These are phyloP conservation scores for Acrocalymma vagum DNA, from an alignment of 2,329 filamentous ascomycete genomes.

Conservation along the genomic window DNA sequence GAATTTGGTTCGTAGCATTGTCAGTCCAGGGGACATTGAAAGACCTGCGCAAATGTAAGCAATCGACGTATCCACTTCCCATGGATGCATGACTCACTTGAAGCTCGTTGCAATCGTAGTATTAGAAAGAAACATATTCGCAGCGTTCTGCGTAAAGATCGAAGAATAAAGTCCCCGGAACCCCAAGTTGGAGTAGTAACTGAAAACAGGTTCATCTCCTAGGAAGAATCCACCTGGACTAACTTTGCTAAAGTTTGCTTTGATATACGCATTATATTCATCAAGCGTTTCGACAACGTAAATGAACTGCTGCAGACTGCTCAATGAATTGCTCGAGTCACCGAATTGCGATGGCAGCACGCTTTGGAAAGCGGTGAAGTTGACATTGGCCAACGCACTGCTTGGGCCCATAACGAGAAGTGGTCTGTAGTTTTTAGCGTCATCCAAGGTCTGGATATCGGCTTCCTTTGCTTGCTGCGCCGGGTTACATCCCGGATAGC, in stretches of 20 bases:
- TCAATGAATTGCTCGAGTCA: conserved; percentile 10
- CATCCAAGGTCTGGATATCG: conserved; percentile 13
- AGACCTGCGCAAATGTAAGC: conserved; percentile 9
- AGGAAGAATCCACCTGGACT: conserved; percentile 80
- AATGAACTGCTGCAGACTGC: conserved; percentile 31
- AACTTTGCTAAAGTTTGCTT: conserved; percentile 68
- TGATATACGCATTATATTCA: conserved; percentile 72
- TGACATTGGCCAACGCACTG: conserved; percentile 22
- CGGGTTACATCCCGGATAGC: conserved; percentile 55
- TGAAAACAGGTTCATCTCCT: conserved; percentile 67
- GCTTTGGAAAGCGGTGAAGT: conserved; percentile 16
- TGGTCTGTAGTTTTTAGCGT: conserved; percentile 14
- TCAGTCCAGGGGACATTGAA: conserved; percentile 26
- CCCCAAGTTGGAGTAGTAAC: conserved; percentile 71
- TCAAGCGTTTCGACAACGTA: conserved; percentile 68
- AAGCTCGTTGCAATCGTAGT: conserved; percentile 73
- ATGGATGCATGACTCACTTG: conserved; percentile 9
- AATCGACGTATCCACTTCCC: background rate
- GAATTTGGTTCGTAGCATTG: conserved; percentile 60
- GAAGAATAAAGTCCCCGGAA: conserved; percentile 68
- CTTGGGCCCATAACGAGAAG: conserved; percentile 41
- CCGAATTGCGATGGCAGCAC: conserved; percentile 44
- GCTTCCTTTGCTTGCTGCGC: conserved; percentile 26
- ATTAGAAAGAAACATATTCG: conserved; percentile 78
- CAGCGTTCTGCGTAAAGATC: conserved; percentile 86